Evolutionary conservation across 1,139 yeast species (phyloP).

Genomic region (Diutina siamensis): DNA sequence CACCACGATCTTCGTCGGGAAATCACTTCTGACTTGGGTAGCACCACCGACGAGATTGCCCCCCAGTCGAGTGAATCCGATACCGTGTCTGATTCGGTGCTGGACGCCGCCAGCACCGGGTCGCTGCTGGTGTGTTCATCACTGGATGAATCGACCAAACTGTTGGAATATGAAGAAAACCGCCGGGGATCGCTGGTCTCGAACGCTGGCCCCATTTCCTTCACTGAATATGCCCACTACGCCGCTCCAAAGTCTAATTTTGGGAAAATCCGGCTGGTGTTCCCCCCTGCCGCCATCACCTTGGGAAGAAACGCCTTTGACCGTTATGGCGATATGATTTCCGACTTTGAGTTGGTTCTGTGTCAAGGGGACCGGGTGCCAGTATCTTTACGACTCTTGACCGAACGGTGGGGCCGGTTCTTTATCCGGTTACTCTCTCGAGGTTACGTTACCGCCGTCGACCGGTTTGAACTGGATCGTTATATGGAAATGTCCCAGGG

Average conservation of each 20-base stretch:
- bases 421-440: constrained; percentile 50
- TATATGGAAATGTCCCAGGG: constrained; percentile 2
- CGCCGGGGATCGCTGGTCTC: neutral
- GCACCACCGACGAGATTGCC: neutral
- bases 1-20: constrained; percentile 9
- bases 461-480: constrained; percentile 24
- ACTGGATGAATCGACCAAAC: neutral
- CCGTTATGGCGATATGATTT: constrained; percentile 47
- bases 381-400: constrained; percentile 44
- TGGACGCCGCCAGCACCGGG: neutral
- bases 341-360: constrained; percentile 63
- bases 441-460: constrained; percentile 51
- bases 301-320: constrained; percentile 66
- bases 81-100: neutral
- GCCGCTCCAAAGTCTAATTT: constrained; percentile 60
- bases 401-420: constrained; percentile 67
- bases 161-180: neutral
- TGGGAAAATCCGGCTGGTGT: constrained; percentile 54
- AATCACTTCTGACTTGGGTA: neutral
- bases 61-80: neutral
- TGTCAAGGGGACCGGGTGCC: constrained; percentile 56
- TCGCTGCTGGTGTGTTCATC: constrained; percentile 2
- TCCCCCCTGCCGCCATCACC: constrained; percentile 68
- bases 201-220: constrained; percentile 20
- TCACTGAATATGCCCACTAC: constrained; percentile 65